phyloP scores from a whole-genome alignment of 192 early-diverging fungal species.

The Podila epicladia region DNA sequence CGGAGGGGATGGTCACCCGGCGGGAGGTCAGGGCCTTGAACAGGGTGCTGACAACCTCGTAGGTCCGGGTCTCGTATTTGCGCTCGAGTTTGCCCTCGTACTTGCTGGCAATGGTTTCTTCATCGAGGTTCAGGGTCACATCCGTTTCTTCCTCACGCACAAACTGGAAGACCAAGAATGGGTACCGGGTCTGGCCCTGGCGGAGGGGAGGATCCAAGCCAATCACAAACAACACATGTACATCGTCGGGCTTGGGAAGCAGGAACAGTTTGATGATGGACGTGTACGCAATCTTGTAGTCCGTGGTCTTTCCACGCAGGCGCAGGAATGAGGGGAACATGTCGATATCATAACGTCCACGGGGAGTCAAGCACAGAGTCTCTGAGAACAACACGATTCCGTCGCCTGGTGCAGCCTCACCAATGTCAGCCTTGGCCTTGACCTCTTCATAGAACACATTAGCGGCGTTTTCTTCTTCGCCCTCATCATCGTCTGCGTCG shows the following conservation, averaged over 20 bases:
- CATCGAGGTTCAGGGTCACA: slow-evolving; percentile 82
- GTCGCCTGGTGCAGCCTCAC: slow-evolving; percentile 85
- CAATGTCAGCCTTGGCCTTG: slow-evolving; percentile 90
- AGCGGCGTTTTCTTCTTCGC: slow-evolving; percentile 54
- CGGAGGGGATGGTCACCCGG: slow-evolving; percentile 76
- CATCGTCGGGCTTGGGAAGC: slow-evolving; percentile 92
- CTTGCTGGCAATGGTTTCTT: slow-evolving; percentile 72
- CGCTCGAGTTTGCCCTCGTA: slow-evolving; percentile 82
- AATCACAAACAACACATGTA: slow-evolving; percentile 93
- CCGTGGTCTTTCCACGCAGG: slow-evolving; percentile 96
- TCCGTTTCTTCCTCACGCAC: slow-evolving; percentile 91
- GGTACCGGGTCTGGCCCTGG: slow-evolving; percentile 97
- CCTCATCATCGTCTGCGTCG: slow-evolving; percentile 59
- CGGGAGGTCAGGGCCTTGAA: slow-evolving; percentile 85
- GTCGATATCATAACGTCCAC: slow-evolving; percentile 96
- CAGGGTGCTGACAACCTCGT: slow-evolving; percentile 86
- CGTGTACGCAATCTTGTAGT: slow-evolving; percentile 95
- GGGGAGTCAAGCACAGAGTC: slow-evolving; percentile 91
- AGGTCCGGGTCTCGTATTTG: slow-evolving; percentile 87
- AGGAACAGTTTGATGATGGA: slow-evolving; percentile 87
- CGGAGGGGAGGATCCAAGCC: slow-evolving; percentile 96
- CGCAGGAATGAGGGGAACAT: slow-evolving; percentile 92
- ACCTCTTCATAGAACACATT: slow-evolving; percentile 89
- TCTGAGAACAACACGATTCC: slow-evolving; percentile 91
- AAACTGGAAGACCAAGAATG: slow-evolving; percentile 97